phyloP scores from a whole-genome alignment of 2,329 filamentous ascomycete species.

The Cyanodermella asteris region DNA sequence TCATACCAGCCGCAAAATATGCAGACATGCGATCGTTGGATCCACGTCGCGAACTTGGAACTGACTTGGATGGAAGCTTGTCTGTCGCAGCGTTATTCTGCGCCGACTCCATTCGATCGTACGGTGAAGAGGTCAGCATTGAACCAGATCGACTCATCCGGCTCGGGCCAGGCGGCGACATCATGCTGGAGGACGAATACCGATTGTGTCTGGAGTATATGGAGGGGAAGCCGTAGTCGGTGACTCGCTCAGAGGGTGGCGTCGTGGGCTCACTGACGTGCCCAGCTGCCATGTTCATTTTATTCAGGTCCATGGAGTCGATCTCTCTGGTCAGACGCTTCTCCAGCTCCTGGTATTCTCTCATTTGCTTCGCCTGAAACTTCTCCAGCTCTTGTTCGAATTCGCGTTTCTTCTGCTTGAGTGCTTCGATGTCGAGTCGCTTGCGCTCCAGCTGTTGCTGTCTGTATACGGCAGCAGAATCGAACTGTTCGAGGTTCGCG shows the following conservation, averaged over 20 bases:
- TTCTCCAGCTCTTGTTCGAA: constrained; percentile 88
- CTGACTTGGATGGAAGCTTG: constrained; percentile 57
- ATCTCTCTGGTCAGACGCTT: too few relatives aligned
- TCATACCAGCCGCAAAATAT: constrained; percentile 50
- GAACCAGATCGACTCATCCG: constrained; percentile 57
- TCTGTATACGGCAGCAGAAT: constrained; percentile 19
- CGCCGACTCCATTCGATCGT: constrained; percentile 35
- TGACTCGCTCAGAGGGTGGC: constrained; percentile 75
- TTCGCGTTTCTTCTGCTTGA: constrained; percentile 68
- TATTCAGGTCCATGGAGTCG: constrained; percentile 56
- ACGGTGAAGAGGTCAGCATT: constrained; percentile 57
- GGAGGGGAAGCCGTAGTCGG: constrained; percentile 59
- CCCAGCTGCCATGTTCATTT: constrained; percentile 32
- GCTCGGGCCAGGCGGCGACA: constrained; percentile 55
- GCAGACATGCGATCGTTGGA: constrained; percentile 76
- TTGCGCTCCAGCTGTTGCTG: constrained; percentile 94
- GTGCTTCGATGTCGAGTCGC: constrained; percentile 73
- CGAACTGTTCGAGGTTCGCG: too few relatives aligned
- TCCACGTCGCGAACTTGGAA: constrained; percentile 69
- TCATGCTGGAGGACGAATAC: constrained; percentile 73
- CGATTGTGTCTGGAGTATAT: constrained; percentile 68
- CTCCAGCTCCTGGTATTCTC: constrained; percentile 65
- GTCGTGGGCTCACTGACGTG: constrained; percentile 91
- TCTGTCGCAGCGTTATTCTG: constrained; percentile 35
- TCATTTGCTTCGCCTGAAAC: constrained; percentile 64